These are phyloP conservation scores for Biscutella laevigata DNA, from an alignment of 441 rosid species.

Conservation along the genomic window DNA sequence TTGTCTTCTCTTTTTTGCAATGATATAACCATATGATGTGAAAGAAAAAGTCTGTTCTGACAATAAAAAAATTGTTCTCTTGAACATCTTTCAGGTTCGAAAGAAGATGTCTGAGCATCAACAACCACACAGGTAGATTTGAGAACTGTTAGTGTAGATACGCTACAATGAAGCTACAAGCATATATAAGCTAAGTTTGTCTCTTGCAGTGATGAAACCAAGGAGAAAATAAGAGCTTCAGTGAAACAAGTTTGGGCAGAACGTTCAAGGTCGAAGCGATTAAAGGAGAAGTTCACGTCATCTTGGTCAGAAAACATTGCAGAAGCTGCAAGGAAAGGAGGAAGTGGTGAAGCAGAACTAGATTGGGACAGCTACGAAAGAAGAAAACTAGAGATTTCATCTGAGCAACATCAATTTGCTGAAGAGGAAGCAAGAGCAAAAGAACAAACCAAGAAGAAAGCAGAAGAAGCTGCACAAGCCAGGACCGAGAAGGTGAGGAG, in stretches of 20 bases:
- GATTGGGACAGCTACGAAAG: slow-evolving; percentile 71
- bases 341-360: slow-evolving; percentile 41
- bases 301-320: slow-evolving; percentile 57
- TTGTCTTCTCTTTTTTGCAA: background rate
- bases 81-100: slow-evolving; percentile 47
- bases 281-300: slow-evolving; percentile 39
- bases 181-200: background rate
- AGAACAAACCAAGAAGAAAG: slow-evolving; percentile 37
- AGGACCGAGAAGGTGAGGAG: slow-evolving; percentile 45
- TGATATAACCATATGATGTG: background rate
- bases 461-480: slow-evolving; percentile 35
- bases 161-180: background rate
- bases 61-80: background rate
- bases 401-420: slow-evolving; percentile 34
- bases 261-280: slow-evolving; percentile 43
- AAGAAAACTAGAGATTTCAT: slow-evolving; percentile 40
- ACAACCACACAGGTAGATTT: slow-evolving; percentile 51
- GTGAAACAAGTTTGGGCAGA: slow-evolving; percentile 46
- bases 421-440: slow-evolving; percentile 42
- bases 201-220: slow-evolving; percentile 57
- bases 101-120: slow-evolving; percentile 63
- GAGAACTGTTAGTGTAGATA: background rate
- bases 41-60: background rate
- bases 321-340: slow-evolving; percentile 65
- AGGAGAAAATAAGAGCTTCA: slow-evolving; percentile 58